Conservation (phyloP, 164 flowering plant species). For the Chloranthus sessilifolius region DNA sequence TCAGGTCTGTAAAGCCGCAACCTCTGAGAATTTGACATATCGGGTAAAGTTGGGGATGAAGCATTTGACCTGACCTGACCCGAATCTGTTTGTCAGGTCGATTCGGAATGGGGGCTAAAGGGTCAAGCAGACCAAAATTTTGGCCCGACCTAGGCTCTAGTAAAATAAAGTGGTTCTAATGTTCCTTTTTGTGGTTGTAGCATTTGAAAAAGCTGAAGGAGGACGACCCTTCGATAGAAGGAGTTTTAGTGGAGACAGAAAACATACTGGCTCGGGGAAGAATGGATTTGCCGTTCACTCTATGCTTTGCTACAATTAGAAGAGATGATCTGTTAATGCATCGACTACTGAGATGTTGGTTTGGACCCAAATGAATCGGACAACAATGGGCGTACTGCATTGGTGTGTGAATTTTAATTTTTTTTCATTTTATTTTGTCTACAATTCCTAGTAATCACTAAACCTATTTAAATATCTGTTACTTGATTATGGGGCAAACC, state of each 20-base stretch:
- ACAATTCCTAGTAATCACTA: too few species aligned
- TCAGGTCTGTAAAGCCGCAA: too few species aligned
- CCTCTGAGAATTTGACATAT: too few species aligned
- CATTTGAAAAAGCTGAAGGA: conserved; percentile 58
- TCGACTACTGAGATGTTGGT: conserved; percentile 60
- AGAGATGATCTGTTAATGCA: conserved; percentile 62
- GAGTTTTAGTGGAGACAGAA: conserved; percentile 62
- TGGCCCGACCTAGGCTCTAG: too few species aligned
- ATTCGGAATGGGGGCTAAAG: too few species aligned
- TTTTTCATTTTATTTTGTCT: not conserved
- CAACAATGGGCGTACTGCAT: conserved; percentile 60
- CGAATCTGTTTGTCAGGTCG: too few species aligned
- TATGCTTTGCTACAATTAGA: conserved; percentile 70
- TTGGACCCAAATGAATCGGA: conserved; percentile 81
- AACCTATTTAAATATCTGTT: too few species aligned
- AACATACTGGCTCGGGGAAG: conserved; percentile 78
- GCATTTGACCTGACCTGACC: too few species aligned
- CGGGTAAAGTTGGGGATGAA: too few species aligned
- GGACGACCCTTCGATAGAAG: conserved; percentile 72
- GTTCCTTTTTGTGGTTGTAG: conserved; percentile 41
- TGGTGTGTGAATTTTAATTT: conserved; percentile 36
- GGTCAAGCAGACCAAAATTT: too few species aligned
- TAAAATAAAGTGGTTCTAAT: too few species aligned
- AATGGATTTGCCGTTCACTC: conserved; percentile 74
- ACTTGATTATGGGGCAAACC: too few species aligned